Percentiles rank a stretch among this genome's conserved stretches.
These are phyloP conservation scores for carrot (Daucus carota) DNA, from an alignment of 129 eudicot genomes.

Conservation along the genomic window DH1_v3.0 NC_030389.2:11558501-11559000, in stretches of 20 bases:
- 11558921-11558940: conserved; percentile 19
- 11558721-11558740: not conserved
- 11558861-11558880: conserved; percentile 20
- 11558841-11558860: conserved; percentile 14
- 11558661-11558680: too few relatives aligned
- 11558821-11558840: conserved; percentile 6
- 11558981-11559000: conserved; percentile 30
- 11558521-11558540: too few relatives aligned
- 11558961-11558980: conserved; percentile 14
- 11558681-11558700: too few relatives aligned
- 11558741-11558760: too few relatives aligned
- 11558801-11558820: not conserved
- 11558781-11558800: not conserved
- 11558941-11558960: conserved; percentile 11
- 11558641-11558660: too few relatives aligned
- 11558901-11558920: conserved; percentile 15
- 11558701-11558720: not conserved
- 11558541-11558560: too few relatives aligned
- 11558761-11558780: not conserved
- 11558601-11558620: too few relatives aligned
- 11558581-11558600: too few relatives aligned
- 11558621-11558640: too few relatives aligned
- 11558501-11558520: too few relatives aligned
- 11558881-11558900: conserved; percentile 19
- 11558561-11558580: too few relatives aligned